Conservation (phyloP, 441 rosid genomes). For the Melastoma candidum region DNA sequence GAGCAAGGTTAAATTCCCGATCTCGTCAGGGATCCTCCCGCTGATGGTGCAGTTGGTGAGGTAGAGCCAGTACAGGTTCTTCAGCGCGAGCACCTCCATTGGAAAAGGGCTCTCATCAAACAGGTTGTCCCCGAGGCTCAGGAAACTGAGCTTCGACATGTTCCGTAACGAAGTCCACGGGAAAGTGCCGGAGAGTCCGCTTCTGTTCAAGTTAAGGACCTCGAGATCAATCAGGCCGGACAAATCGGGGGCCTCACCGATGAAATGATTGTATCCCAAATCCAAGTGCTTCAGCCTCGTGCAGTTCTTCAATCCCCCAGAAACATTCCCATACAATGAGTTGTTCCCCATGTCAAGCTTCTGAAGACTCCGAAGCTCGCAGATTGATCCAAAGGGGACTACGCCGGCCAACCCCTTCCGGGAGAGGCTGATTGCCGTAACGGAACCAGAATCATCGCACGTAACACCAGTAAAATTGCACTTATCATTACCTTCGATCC, state of each 20-base stretch:
- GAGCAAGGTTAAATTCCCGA: conserved; percentile 28
- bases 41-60: conserved; percentile 42
- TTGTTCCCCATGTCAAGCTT: conserved; percentile 40
- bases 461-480: conserved; percentile 40
- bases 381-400: conserved; percentile 37
- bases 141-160: conserved; percentile 29
- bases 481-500: conserved; percentile 21
- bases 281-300: conserved; percentile 27
- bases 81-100: conserved; percentile 26
- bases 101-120: conserved; percentile 36
- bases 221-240: conserved; percentile 24
- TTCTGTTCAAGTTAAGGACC: conserved; percentile 35
- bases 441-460: conserved; percentile 32
- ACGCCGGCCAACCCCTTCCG: conserved; percentile 15
- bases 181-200: conserved; percentile 40
- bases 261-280: conserved; percentile 37
- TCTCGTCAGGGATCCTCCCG: conserved; percentile 44
- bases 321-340: conserved; percentile 25
- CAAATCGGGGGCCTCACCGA: conserved; percentile 41
- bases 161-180: conserved; percentile 44
- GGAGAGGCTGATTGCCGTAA: conserved; percentile 38
- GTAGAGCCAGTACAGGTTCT: conserved; percentile 39
- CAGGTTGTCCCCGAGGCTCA: conserved; percentile 53
- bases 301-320: conserved; percentile 26
- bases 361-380: conserved; percentile 28